These are phyloP conservation scores for Xylariomycetidae sp. DNA, from an alignment of 2,329 filamentous ascomycete genomes.

Conservation along the genomic window DNA sequence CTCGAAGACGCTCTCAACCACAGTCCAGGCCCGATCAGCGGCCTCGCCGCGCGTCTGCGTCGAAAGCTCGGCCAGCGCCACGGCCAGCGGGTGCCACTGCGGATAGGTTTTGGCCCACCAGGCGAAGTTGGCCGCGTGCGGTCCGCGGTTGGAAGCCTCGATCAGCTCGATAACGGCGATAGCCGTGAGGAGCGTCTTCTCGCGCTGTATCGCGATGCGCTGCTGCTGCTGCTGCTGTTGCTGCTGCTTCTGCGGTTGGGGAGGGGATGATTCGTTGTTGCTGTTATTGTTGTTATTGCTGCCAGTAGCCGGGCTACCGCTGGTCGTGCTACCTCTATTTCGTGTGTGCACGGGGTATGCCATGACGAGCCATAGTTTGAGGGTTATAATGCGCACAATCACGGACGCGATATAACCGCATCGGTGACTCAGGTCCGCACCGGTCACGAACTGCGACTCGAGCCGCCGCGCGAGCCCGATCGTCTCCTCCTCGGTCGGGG, in stretches of 20 bases:
- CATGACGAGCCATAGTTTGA: slow-evolving; percentile 42
- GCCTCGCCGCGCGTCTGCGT: slow-evolving; percentile 39
- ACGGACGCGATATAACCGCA: slow-evolving; percentile 34
- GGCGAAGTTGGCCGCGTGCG: slow-evolving; percentile 33
- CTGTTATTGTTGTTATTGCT: not conserved
- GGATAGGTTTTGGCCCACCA: slow-evolving; percentile 49
- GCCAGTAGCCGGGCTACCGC: slow-evolving; percentile 6
- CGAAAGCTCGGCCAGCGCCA: slow-evolving; percentile 49
- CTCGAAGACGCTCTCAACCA: slow-evolving; percentile 41
- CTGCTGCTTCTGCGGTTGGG: slow-evolving; percentile 3
- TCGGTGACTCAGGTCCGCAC: slow-evolving; percentile 27
- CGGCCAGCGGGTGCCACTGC: slow-evolving; percentile 52
- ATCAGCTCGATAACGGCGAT: slow-evolving; percentile 41
- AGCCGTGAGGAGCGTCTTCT: slow-evolving; percentile 42
- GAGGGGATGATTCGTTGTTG: not conserved
- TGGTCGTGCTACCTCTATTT: slow-evolving; percentile 19
- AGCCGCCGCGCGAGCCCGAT: slow-evolving; percentile 33
- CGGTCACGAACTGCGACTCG: slow-evolving; percentile 34
- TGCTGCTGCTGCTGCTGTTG: slow-evolving; percentile 1
- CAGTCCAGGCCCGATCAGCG: slow-evolving; percentile 44
- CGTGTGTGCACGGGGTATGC: slow-evolving; percentile 39
- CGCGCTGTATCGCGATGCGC: slow-evolving; percentile 18
- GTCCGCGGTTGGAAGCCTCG: slow-evolving; percentile 26
- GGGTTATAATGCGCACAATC: slow-evolving; percentile 37
- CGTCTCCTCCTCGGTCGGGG: slow-evolving; percentile 34